Base-by-base conservation (phyloP, 768 basidiomycete species). In the Neoboletus brunneissimus region DNA sequence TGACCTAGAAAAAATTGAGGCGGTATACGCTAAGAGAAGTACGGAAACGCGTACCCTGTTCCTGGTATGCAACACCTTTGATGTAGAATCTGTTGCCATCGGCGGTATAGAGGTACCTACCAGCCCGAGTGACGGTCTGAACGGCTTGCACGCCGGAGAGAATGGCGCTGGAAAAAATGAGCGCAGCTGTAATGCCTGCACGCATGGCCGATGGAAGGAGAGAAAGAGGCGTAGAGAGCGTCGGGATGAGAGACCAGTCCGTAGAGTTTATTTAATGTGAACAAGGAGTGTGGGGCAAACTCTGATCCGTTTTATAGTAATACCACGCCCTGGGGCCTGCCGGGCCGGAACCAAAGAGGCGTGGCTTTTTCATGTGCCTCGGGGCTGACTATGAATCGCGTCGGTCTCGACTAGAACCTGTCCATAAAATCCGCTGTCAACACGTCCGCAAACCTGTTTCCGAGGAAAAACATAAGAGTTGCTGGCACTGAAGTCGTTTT, bases 21-120 rank as follows among this genome's bases (percentile, higher is more conserved):
- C 18, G 58, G 55, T 13, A 43, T 29, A 34, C 16, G 12, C 16
- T 18, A 22, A 22, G 10, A 41, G 23, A 54, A 4, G 13, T 0
- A 45, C 5, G 10, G 10, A 20, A 20, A 31, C 4, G 57, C 71
- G 49, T 54, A 84, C 94, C 92, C 74, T 93, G 89, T 57, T 82
- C 78, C 69, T 93, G 91, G 72, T 94, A 94, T 12, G 89, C 89
- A 53, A 93, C 74, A 51, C 91, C 91, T 72, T 91, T 92, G 74
- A 97, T 88, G 73, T 85, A 94, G 74, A 95, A 96, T 51, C 94
- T 75, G 38, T 68, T 85, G 4, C 91, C 91, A 48, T 84, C 81
- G 4, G 80, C 80, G 40, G 81, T 81, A 73, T 94, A 96, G 42
- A 96, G 84, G 70, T 94, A 96, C 65, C 84, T 82, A 34, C 91